Conservation (phyloP, 768 basidiomycete species). For the Lentinula detonsa region DNA sequence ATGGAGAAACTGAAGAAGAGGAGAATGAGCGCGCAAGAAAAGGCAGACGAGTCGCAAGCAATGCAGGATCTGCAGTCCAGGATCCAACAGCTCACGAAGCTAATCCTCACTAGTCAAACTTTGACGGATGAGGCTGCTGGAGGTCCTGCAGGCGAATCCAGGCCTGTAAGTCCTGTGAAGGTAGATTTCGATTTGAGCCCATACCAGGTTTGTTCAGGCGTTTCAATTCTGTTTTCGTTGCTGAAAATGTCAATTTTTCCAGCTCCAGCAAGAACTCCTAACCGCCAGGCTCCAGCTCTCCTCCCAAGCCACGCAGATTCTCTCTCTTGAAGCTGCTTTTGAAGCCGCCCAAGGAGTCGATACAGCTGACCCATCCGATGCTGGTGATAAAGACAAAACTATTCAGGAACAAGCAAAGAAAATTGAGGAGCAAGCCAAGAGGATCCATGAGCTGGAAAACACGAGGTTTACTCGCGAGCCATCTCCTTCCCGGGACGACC, state of each 20-base stretch:
- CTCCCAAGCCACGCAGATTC: conserved; percentile 75
- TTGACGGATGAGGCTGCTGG: conserved; percentile 52
- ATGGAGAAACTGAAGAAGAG: conserved; percentile 31
- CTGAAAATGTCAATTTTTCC: neutral
- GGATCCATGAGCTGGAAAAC: conserved; percentile 74
- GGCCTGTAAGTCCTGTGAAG: conserved; percentile 80
- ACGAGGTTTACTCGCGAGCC: conserved; percentile 6
- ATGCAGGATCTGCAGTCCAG: conserved; percentile 78
- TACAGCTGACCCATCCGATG: conserved; percentile 40
- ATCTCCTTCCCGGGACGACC: conserved; percentile 58
- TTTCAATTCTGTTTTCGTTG: neutral
- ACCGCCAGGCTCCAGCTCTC: conserved; percentile 72
- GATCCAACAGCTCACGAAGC: conserved; percentile 77
- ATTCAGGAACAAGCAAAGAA: conserved; percentile 58
- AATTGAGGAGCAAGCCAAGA: conserved; percentile 67
- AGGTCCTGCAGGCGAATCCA: conserved; percentile 51
- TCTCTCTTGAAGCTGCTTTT: conserved; percentile 76
- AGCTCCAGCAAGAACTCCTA: conserved; percentile 88
- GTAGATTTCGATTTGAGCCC: conserved; percentile 88
- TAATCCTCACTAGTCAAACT: conserved; percentile 81
- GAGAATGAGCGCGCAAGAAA: conserved; percentile 39
- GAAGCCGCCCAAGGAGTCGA: conserved; percentile 28
- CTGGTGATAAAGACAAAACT: conserved; percentile 26
- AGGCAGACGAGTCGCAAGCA: conserved; percentile 80
- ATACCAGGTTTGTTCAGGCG: conserved; percentile 48